Evolutionary conservation across 2,329 filamentous ascomycete genomes (phyloP).

Genomic region (Ceratocystis eucalypticola): DNA sequence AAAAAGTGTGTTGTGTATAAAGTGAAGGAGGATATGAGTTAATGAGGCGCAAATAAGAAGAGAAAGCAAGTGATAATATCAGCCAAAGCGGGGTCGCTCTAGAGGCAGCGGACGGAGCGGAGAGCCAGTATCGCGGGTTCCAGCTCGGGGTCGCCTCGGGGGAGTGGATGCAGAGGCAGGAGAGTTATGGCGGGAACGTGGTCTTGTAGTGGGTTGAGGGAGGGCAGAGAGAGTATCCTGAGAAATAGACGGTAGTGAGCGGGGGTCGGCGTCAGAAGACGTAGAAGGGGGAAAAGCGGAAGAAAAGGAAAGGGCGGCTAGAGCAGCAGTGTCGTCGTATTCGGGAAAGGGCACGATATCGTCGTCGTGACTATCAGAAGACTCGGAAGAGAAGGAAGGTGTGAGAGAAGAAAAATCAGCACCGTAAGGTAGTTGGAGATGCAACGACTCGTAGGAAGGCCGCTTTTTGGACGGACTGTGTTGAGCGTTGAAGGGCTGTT

Average conservation of each 20-base stretch:
- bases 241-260: constrained; percentile 16
- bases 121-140: constrained; percentile 19
- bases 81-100: constrained; percentile 19
- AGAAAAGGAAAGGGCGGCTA: constrained; percentile 16
- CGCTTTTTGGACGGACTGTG: constrained; percentile 14
- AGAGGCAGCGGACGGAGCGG: constrained; percentile 16
- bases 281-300: neutral
- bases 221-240: constrained; percentile 16
- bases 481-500: constrained; percentile 18
- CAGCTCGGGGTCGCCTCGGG: constrained; percentile 18
- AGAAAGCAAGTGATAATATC: constrained; percentile 9
- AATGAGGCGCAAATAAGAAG: neutral
- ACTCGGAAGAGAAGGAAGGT: constrained; percentile 9
- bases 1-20: neutral
- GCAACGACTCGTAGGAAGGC: constrained; percentile 12
- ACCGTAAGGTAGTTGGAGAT: constrained; percentile 18
- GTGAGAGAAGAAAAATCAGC: constrained; percentile 15
- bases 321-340: constrained; percentile 17
- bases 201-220: constrained; percentile 11
- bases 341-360: constrained; percentile 18
- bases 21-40: neutral
- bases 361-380: constrained; percentile 9
- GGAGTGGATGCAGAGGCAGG: constrained; percentile 17
- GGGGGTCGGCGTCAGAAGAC: constrained; percentile 15
- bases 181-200: constrained; percentile 18